phyloP scores from a whole-genome alignment of 371 early-diverging fungal genomes.

The Furculomyces boomerangus region DNA sequence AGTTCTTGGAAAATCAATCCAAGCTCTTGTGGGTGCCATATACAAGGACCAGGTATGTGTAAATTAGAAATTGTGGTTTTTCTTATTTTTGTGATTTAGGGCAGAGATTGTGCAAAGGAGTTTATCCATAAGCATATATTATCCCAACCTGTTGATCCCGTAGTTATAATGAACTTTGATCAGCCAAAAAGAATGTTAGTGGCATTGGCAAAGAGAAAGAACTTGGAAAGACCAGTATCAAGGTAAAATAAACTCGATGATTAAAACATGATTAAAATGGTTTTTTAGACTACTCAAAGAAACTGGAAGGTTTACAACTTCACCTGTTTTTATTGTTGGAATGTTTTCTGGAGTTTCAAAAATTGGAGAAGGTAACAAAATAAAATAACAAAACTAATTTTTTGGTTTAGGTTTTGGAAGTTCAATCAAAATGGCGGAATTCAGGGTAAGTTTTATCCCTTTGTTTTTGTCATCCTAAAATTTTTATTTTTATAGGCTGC shows the following conservation, averaged over 20 bases:
- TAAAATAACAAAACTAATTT: conserved; percentile 45
- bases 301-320: conserved; percentile 62
- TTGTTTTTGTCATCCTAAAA: not conserved
- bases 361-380: conserved; percentile 51
- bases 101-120: not conserved
- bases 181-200: conserved; percentile 47
- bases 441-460: conserved; percentile 15
- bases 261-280: not conserved
- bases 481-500: conserved; percentile 30
- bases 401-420: conserved; percentile 71
- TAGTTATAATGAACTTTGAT: conserved; percentile 23
- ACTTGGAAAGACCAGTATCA: conserved; percentile 36
- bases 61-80: not conserved
- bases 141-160: conserved; percentile 44
- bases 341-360: conserved; percentile 70
- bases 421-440: conserved; percentile 84
- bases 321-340: conserved; percentile 86
- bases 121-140: conserved; percentile 25
- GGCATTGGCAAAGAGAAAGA: conserved; percentile 31
- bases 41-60: conserved; percentile 53
- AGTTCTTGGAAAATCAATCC: conserved; percentile 35
- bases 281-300: conserved; percentile 58
- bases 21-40: conserved; percentile 68
- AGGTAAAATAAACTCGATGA: conserved; percentile 2
- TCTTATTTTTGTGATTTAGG: not conserved